These are phyloP conservation scores for Anacardium occidentale DNA, from an alignment of 345 rosid species.

Conservation along the genomic window DNA sequence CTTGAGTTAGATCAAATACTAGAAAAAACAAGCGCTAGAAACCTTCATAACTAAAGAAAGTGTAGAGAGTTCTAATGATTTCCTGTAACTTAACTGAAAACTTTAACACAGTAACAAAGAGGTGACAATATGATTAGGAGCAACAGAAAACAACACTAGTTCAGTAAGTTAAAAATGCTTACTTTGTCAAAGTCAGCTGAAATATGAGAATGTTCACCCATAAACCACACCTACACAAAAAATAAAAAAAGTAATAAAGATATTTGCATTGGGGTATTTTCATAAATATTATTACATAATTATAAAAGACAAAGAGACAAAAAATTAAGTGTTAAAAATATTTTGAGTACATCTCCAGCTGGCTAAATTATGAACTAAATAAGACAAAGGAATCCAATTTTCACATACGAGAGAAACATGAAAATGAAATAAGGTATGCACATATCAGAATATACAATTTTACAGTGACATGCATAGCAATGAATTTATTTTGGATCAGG, in stretches of 20 bases:
- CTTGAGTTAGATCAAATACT: too few relatives aligned
- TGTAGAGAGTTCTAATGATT: background rate
- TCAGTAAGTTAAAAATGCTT: conserved; percentile 26
- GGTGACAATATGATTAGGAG: background rate
- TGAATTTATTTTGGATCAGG: too few relatives aligned
- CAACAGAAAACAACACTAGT: background rate
- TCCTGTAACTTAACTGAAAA: conserved; percentile 9
- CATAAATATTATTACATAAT: background rate
- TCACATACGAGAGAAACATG: background rate
- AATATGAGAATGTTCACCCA: conserved; percentile 74
- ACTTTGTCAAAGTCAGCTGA: conserved; percentile 72
- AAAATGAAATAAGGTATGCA: background rate
- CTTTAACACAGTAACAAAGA: background rate
- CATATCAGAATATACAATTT: background rate
- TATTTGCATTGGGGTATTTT: conserved; percentile 26
- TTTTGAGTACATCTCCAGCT: background rate
- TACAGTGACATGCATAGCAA: background rate
- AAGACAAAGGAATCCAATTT: background rate
- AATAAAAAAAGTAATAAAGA: conserved; percentile 18
- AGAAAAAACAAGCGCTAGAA: background rate
- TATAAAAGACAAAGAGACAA: background rate
- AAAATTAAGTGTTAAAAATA: background rate
- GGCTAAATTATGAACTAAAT: background rate
- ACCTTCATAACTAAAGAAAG: background rate
- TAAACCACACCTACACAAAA: conserved; percentile 61